Conservation (phyloP, 306 rosid species). For the Oemleria cerasiformis region DNA sequence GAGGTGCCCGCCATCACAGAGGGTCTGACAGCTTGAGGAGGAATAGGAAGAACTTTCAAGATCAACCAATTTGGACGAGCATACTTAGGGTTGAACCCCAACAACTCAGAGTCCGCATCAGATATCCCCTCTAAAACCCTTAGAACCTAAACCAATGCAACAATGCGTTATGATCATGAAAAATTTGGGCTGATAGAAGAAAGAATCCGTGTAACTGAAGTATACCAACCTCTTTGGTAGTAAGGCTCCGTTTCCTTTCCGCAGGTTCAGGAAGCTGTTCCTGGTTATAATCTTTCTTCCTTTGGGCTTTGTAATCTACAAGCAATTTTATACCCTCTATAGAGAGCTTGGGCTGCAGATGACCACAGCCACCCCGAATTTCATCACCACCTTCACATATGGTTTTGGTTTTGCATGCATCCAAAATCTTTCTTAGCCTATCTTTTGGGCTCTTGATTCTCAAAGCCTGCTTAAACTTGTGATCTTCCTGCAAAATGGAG, state of each 20-base stretch:
- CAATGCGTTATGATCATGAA: constrained; percentile 15
- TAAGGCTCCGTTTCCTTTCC: constrained; percentile 87
- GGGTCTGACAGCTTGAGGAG: constrained; percentile 98
- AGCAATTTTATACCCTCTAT: constrained; percentile 86
- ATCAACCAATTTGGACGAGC: constrained; percentile 99
- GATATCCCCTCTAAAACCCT: constrained; percentile 83
- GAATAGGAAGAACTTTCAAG: constrained; percentile 95
- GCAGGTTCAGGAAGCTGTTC: constrained; percentile 95
- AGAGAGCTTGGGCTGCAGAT: constrained; percentile 84
- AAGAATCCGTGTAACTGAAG: background rate
- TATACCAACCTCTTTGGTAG: constrained; percentile 72
- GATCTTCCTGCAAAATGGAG: constrained; percentile 57
- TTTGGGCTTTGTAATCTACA: constrained; percentile 77
- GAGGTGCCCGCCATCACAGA: constrained; percentile 97
- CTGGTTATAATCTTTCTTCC: constrained; percentile 86
- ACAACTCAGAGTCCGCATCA: constrained; percentile 77
- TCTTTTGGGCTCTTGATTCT: constrained; percentile 80
- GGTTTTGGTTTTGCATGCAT: constrained; percentile 77
- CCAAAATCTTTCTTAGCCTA: constrained; percentile 66
- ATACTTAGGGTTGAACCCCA: constrained; percentile 82
- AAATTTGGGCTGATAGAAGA: background rate
- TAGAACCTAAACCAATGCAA: constrained; percentile 62
- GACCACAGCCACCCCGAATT: constrained; percentile 94
- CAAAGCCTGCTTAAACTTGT: constrained; percentile 82
- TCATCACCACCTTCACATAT: constrained; percentile 99